Conservation (phyloP, 306 rosid genomes). For the Rosa chinensis region DNA sequence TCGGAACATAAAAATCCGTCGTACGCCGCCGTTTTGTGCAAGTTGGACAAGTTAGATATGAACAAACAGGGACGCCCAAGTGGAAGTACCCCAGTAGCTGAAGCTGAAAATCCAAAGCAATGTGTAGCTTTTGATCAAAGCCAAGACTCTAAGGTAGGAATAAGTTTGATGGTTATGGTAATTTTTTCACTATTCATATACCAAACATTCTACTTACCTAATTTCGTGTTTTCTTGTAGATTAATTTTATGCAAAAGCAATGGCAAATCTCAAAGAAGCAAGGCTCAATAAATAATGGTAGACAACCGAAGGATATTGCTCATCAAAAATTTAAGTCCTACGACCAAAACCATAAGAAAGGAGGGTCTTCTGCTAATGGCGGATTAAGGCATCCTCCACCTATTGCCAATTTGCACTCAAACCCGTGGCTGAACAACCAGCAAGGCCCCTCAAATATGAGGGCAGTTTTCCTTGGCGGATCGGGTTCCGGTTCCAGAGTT, state of each 20-base stretch:
- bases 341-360: slow-evolving; percentile 29
- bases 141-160: slow-evolving; percentile 47
- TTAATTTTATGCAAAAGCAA: slow-evolving; percentile 21
- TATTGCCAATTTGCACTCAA: not conserved
- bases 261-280: slow-evolving; percentile 36
- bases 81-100: not conserved
- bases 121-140: slow-evolving; percentile 40
- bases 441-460: slow-evolving; percentile 38
- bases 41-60: slow-evolving; percentile 45
- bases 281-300: slow-evolving; percentile 8
- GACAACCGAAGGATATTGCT: not conserved
- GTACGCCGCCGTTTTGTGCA: slow-evolving; percentile 18
- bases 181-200: not conserved
- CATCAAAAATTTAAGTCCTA: slow-evolving; percentile 12
- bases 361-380: slow-evolving; percentile 11
- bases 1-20: slow-evolving; percentile 13
- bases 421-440: slow-evolving; percentile 16
- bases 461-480: slow-evolving; percentile 40
- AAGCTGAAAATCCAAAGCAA: slow-evolving; percentile 22
- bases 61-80: slow-evolving; percentile 15
- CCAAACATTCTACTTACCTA: not conserved
- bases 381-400: slow-evolving; percentile 14
- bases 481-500: slow-evolving; percentile 35
- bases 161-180: not conserved
- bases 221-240: slow-evolving; percentile 5